Evolutionary conservation across 495 filamentous ascomycete genomes (phyloP), one percentile per base, ranked within the genome.

Genomic region (Chaetomium tenue): DNA sequence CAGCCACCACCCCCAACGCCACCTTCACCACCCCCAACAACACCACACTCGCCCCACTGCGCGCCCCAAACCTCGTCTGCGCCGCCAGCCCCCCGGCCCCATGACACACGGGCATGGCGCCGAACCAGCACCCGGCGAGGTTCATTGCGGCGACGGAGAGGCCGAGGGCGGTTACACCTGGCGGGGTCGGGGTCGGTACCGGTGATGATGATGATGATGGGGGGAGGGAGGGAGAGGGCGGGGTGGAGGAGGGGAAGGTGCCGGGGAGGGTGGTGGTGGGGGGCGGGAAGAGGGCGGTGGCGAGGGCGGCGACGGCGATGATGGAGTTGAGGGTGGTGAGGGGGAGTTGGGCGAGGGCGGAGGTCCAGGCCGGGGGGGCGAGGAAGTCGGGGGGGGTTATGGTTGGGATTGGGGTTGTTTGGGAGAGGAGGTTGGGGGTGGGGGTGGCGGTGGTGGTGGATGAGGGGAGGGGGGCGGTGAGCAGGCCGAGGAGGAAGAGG

Each of bases 41-140:
- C 50, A 97, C 86, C 46, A 97, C 83, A 67, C 88, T 90, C 0
- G 90, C 84, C 2, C 93, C 93, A 39, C 90, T 94, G 15, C 93
- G 87, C 7, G 93, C 92, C 3, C 93, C 93, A 66, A 97, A 98
- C 3, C 91, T 86, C 69, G 90, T 89, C 72, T 97, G 93, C 1
- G 87, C 93, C 2, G 93, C 93, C 0, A 97, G 78, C 0, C 93
- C 93, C 2, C 93, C 93, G 15, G 91, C 91, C 5, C 93, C 93
- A 71, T 97, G 93, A 69, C 93, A 98, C 2, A 96, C 89, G 6
- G 93, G 93, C 93, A 98, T 98, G 0, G 88, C 90, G 33, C 92
- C 93, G 72, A 96, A 94, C 89, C 90, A 93, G 75, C 89, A 92
- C 8, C 90, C 88, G 6, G 89, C 66, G 7, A 97, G 76, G 71